Evolutionary conservation across 495 filamentous ascomycete genomes (phyloP), one percentile per base, ranked within the genome.

Genomic region (Penicillium nucicola): DNA sequence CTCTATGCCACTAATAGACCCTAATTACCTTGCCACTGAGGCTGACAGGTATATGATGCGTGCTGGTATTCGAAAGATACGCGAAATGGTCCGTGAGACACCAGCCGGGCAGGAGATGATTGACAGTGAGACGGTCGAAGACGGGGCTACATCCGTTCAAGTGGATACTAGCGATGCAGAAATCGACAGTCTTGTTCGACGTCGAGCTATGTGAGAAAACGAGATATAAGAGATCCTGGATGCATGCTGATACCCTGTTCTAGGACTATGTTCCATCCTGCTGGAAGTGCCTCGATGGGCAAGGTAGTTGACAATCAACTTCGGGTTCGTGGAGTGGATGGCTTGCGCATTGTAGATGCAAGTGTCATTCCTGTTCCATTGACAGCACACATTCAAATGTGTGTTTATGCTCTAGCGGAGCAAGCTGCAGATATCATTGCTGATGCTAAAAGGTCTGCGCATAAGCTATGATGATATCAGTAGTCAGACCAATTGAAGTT

Each of bases 21-120:
- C 74, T 1, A 72, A 77, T 38, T 76, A 71, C 41, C 67, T 66
- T 40, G 60, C 50, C 1, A 78, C 70, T 0, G 69, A 63, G 41
- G 20, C 65, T n/a, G 70, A 72, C 32, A 55, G 61, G 14, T 56
- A 54, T 0, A 53, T 54, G 0, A 37, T 71, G 11, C 60, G 59
- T 11, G 45, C 52, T 12, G 66, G 58, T 25, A 46, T 65, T 12
- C 52, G 64, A 19, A 46, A 55, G 25, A 53, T 47, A 1, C 36
- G 30, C 6, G 9, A 45, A 1, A 10, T 59, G 0, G 18, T 63
- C 3, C 22, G 42, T 1, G 64, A 56, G 11, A 63, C 64, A n/a
- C 36, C 45, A 2, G 61, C 51, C 25, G 25, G 25, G 7, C 25
- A 8, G 25, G 25, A 6, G 4, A 48, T 54, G 1, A 45, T 52